Base-by-base conservation (phyloP, 306 rosid genomes). In the Geum urbanum region DNA sequence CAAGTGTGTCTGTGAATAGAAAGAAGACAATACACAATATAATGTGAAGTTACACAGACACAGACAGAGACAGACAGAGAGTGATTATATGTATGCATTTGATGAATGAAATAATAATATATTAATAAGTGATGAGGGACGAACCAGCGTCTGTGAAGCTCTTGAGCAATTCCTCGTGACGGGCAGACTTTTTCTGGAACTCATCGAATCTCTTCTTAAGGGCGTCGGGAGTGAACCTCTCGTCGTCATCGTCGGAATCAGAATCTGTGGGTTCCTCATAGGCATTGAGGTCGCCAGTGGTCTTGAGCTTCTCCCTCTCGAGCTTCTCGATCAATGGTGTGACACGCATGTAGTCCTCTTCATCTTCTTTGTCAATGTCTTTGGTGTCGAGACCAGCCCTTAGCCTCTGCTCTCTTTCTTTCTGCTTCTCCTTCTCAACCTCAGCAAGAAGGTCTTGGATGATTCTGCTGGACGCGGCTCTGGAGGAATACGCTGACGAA, bases 191-290 rank as follows among this genome's bases (percentile, higher is more conserved):
- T 27, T 27, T 27, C 32, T 27, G 32, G 32, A 27, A 27, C 32
- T 27, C 32, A 27, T 27, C 71, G 22, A 40, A 27, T 48, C 77
- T 76, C 76, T 87, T 79, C 56, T 77, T 45, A 20, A 76, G 7
- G 12, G 76, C 88, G 0, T 90, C 97, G 0, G 65, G 32, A 65
- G 74, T 75, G 73, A 60, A 71, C 32, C 80, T 72, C 74, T 79
- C 90, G 52, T 87, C 94, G 6, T 94, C 97, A 0, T 83, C 90
- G 9, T 90, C 97, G 13, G 85, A 82, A 10, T 90, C 98, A 9
- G 96, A 94, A 72, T 90, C 98, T 15, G 96, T 78, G 39, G 85
- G 86, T 77, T 94, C 97, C 71, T 88, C 91, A n/a, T 63, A 81
- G 54, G 63, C 72, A 45, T 77, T 45, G 70, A 87, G 56, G 22